These are phyloP conservation scores for Alectoria sarmentosa DNA, from an alignment of 495 filamentous ascomycete species.

Conservation along the genomic window DNA sequence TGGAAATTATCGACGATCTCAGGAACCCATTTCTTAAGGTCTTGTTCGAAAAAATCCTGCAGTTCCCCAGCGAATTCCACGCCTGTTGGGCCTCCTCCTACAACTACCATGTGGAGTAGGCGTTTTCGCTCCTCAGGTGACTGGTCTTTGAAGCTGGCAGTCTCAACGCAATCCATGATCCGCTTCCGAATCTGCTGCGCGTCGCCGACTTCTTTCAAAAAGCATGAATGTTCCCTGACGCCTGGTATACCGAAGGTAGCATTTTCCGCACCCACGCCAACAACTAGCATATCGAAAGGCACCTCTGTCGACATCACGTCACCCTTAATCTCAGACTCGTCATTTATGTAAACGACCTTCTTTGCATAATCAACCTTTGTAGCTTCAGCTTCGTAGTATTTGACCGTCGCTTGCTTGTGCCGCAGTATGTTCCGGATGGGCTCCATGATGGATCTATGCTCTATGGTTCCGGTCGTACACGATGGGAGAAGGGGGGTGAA, in stretches of 20 bases:
- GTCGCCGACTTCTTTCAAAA: constrained; percentile 96
- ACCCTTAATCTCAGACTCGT: constrained; percentile 90
- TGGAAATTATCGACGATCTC: constrained; percentile 92
- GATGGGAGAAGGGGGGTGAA: constrained; percentile 96
- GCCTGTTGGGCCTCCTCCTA: constrained; percentile 94
- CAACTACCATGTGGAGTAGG: constrained; percentile 97
- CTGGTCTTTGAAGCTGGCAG: constrained; percentile 97
- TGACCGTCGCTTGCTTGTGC: constrained; percentile 83
- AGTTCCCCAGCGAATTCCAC: constrained; percentile 98
- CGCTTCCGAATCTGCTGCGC: constrained; percentile 93
- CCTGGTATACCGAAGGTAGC: constrained; percentile 97
- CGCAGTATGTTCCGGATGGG: constrained; percentile 90
- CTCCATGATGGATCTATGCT: constrained; percentile 99
- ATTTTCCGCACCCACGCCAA: constrained; percentile 96
- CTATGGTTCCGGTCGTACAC: constrained; percentile 93
- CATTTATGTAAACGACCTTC: constrained; percentile 79
- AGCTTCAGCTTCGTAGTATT: constrained; percentile 97
- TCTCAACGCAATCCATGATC: constrained; percentile 99
- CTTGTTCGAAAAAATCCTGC: constrained; percentile 96
- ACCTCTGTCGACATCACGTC: constrained; percentile 77
- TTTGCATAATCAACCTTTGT: constrained; percentile 92
- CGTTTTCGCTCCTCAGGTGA: constrained; percentile 82
- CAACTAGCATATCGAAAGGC: constrained; percentile 95
- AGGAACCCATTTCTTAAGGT: constrained; percentile 95
- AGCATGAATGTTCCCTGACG: constrained; percentile 91